Percentiles rank a stretch among this genome's conserved stretches.
Conservation (phyloP, 164 flowering plant genomes). For the Vitis rupestris region DNA sequence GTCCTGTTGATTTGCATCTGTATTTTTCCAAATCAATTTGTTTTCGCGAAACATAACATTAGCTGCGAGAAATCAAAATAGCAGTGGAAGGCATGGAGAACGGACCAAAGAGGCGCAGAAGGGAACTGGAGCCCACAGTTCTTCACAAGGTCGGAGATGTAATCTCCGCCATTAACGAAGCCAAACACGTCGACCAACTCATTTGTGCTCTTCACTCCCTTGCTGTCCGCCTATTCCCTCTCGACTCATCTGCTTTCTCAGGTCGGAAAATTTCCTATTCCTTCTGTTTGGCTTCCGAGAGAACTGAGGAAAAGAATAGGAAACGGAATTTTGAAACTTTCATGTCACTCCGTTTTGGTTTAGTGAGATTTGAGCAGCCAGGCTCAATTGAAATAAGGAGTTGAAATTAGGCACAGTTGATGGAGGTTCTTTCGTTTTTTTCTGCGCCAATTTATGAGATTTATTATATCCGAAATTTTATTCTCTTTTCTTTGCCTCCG, state of each 20-base stretch:
- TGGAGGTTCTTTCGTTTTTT: no score
- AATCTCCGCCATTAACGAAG: constrained; percentile 40
- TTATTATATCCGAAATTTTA: no score
- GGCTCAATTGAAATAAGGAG: no score
- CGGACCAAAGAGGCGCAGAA: constrained; percentile 12
- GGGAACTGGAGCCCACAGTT: constrained; percentile 32
- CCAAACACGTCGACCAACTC: constrained; percentile 72
- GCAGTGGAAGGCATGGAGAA: constrained; percentile 7
- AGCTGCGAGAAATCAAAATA: not conserved
- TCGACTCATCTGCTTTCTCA: constrained; percentile 59
- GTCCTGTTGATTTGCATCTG: no score
- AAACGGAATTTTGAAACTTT: no score
- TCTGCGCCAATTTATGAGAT: no score
- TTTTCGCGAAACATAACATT: not conserved
- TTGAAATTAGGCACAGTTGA: no score
- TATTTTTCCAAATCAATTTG: not conserved
- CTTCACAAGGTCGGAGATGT: constrained; percentile 57
- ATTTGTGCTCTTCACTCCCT: constrained; percentile 75
- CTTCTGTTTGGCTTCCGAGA: not conserved
- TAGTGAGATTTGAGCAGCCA: no score
- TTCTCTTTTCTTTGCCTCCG: no score
- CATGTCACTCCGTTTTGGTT: no score
- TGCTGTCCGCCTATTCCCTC: constrained; percentile 65
- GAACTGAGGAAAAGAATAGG: not conserved
- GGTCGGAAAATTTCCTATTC: constrained; percentile 32